phyloP scores from a whole-genome alignment of 2,329 filamentous ascomycete species.

The Triangularia setosa region DNA sequence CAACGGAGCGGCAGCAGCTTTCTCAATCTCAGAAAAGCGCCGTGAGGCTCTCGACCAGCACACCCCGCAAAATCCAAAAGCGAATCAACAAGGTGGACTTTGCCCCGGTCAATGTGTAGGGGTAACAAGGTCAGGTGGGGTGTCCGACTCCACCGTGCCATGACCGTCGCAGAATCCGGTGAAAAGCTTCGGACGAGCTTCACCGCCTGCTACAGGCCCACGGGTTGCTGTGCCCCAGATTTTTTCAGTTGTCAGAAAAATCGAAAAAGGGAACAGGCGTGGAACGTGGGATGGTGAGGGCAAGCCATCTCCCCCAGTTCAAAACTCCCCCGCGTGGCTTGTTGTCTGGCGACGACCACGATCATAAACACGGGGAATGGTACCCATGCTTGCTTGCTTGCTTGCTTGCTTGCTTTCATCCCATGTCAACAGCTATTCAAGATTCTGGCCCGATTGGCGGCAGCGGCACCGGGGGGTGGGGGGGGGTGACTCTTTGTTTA shows the following conservation, averaged over 20 bases:
- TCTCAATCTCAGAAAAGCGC: neutral
- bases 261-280: neutral
- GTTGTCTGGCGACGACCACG: neutral
- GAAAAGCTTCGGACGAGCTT: neutral
- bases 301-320: neutral
- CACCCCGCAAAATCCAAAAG: neutral
- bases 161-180: neutral
- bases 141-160: neutral
- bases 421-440: neutral
- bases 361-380: neutral
- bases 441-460: neutral
- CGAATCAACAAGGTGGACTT: neutral
- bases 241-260: neutral
- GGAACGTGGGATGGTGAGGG: neutral
- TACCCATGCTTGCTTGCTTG: neutral
- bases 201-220: neutral
- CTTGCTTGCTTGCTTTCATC: too few species aligned
- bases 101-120: neutral
- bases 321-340: neutral
- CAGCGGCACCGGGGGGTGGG: neutral
- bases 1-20: neutral
- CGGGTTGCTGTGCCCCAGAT: neutral
- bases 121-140: neutral
- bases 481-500: neutral
- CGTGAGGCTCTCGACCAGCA: neutral